phyloP scores from a whole-genome alignment of 768 basidiomycete species.

The Xerocomellus chrysenteron region DNA sequence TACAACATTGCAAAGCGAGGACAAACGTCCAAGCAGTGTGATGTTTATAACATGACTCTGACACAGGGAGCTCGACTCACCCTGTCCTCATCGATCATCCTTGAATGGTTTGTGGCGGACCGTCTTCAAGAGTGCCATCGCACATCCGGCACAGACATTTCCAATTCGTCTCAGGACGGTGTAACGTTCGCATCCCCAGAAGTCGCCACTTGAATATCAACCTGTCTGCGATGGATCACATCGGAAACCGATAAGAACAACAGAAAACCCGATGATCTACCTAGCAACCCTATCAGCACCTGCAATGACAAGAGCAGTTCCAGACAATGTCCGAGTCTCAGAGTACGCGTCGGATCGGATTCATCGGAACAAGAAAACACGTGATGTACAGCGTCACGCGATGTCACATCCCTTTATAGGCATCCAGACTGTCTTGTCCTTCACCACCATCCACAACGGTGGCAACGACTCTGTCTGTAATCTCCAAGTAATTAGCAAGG shows the following conservation, averaged over 20 bases:
- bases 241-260: background rate
- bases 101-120: background rate
- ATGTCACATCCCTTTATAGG: constrained; percentile 13
- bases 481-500: background rate
- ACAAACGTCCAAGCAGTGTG: background rate
- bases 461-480: background rate
- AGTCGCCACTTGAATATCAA: background rate
- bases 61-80: background rate
- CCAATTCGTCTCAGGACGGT: background rate
- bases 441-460: constrained; percentile 13
- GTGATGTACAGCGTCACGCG: constrained; percentile 11
- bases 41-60: background rate
- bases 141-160: background rate
- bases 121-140: background rate
- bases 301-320: background rate
- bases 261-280: background rate
- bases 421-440: background rate
- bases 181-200: background rate
- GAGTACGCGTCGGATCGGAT: too few relatives aligned
- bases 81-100: background rate
- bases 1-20: background rate
- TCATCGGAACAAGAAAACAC: background rate
- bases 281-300: background rate
- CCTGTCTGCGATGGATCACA: too few relatives aligned
- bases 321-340: background rate